Evolutionary conservation across 1,284 basidiomycete genomes (phyloP).

Genomic region (Omphalotus olearius): DNA sequence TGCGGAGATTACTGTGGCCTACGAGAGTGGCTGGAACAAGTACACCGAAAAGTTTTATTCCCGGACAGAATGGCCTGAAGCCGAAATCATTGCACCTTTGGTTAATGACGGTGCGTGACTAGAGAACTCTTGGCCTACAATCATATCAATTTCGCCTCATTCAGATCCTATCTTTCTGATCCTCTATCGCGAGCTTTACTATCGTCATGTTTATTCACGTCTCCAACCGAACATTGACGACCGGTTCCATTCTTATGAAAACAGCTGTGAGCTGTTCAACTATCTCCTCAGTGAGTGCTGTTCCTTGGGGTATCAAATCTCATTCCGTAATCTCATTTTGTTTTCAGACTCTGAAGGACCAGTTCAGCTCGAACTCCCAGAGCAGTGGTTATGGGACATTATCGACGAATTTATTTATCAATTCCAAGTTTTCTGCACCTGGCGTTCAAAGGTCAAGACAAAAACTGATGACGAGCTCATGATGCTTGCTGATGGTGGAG

Average conservation of each 20-base stretch:
- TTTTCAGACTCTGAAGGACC: conserved; percentile 87
- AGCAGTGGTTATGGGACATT: conserved; percentile 99
- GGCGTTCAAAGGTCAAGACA: conserved; percentile 79
- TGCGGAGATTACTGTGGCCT: conserved; percentile 84
- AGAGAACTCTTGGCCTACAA: neutral
- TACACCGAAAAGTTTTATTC: conserved; percentile 95
- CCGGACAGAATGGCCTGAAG: conserved; percentile 96
- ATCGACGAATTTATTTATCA: conserved; percentile 99
- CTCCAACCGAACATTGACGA: conserved; percentile 95
- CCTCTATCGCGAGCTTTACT: conserved; percentile 94
- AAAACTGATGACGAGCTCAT: conserved; percentile 90
- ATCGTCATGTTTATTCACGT: conserved; percentile 93
- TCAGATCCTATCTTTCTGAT: conserved; percentile 92
- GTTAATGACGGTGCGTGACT: conserved; percentile 77
- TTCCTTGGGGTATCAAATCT: neutral
- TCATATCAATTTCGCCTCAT: neutral
- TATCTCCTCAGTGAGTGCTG: conserved; percentile 63
- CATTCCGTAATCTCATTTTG: neutral
- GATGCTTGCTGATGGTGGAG: conserved; percentile 76
- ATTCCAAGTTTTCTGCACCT: conserved; percentile 94
- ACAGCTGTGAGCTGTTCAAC: conserved; percentile 97
- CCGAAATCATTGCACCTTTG: conserved; percentile 90
- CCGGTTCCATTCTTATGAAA: conserved; percentile 97
- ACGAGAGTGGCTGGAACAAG: conserved; percentile 96
- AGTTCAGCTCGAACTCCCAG: conserved; percentile 87